phyloP scores from a whole-genome alignment of 1,139 yeast species.

The Saccharomyces hybrid region DNA sequence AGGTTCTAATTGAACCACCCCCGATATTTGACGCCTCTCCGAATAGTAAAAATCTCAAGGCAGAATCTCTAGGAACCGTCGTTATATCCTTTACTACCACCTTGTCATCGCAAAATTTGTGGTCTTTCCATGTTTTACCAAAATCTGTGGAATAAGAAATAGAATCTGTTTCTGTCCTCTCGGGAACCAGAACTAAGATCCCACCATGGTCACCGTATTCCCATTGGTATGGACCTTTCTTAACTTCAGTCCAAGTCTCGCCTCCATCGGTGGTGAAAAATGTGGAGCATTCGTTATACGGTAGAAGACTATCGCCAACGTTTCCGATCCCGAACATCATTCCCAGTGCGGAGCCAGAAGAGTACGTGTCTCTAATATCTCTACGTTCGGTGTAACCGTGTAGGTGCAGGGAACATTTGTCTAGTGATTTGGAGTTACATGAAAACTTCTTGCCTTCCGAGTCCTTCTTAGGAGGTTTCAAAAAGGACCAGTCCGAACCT shows the following conservation, averaged over 20 bases:
- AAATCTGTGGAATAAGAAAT: conserved; percentile 67
- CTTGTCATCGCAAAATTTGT: conserved; percentile 50
- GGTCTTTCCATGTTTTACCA: conserved; percentile 70
- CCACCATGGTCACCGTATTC: conserved; percentile 96
- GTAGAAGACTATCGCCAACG: conserved; percentile 59
- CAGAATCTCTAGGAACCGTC: conserved; percentile 85
- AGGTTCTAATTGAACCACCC: conserved; percentile 39
- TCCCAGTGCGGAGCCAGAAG: conserved; percentile 87
- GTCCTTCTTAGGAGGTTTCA: conserved; percentile 61
- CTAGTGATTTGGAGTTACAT: conserved; percentile 47
- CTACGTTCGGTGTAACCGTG: conserved; percentile 88
- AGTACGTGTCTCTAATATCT: conserved; percentile 76
- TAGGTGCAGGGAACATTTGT: conserved; percentile 69
- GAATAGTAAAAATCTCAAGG: conserved; percentile 61
- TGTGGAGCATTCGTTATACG: conserved; percentile 52
- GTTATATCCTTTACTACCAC: conserved; percentile 64
- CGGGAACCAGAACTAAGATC: conserved; percentile 62
- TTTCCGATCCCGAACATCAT: conserved; percentile 82
- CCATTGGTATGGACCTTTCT: conserved; percentile 76
- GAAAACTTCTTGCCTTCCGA: conserved; percentile 50
- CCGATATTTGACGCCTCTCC: conserved; percentile 33
- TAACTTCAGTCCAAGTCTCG: conserved; percentile 72
- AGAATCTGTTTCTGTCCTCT: conserved; percentile 48
- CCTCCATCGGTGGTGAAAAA: conserved; percentile 86
- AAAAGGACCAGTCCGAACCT: conserved; percentile 78